phyloP scores from a whole-genome alignment of 2,329 filamentous ascomycete genomes.

The Apiospora koreana region DNA sequence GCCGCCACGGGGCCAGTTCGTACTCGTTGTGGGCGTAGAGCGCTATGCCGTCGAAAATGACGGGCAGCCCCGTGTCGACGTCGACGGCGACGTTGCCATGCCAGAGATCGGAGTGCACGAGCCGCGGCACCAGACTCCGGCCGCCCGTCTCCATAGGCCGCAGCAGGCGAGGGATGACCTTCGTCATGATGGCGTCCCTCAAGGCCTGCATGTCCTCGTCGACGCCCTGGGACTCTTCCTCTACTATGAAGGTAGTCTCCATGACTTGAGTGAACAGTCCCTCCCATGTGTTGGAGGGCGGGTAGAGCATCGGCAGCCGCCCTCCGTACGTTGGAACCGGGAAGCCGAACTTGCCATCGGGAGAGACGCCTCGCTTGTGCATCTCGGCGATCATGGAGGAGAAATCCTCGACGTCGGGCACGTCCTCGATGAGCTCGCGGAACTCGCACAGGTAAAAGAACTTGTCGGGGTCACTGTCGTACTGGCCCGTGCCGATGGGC shows the following conservation, averaged over 20 bases:
- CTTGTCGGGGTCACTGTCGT: constrained; percentile 26
- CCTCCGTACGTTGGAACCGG: constrained; percentile 20
- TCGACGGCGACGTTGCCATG: constrained; percentile 26
- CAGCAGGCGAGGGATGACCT: constrained; percentile 32
- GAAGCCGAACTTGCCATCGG: constrained; percentile 26
- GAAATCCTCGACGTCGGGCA: constrained; percentile 19
- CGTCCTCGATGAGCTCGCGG: constrained; percentile 12
- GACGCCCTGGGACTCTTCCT: constrained; percentile 18
- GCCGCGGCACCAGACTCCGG: constrained; percentile 25
- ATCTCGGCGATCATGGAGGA: constrained; percentile 15
- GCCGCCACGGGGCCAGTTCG: constrained; percentile 10
- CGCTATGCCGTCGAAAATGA: constrained; percentile 15
- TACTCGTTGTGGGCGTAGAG: constrained; percentile 29
- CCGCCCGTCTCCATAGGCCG: constrained; percentile 32
- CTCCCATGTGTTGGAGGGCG: constrained; percentile 23
- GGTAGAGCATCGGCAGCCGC: constrained; percentile 17
- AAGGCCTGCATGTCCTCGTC: constrained; percentile 15
- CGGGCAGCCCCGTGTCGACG: neutral
- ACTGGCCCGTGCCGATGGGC: constrained; percentile 26
- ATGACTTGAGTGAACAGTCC: constrained; percentile 21
- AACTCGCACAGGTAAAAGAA: constrained; percentile 34
- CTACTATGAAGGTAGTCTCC: constrained; percentile 15
- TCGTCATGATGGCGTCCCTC: constrained; percentile 14
- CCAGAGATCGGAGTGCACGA: constrained; percentile 35
- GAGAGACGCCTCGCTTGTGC: constrained; percentile 18